Percentiles rank a stretch among this genome's conserved stretches.
These are phyloP conservation scores for Limonium bicolor DNA, from an alignment of 148 eudicot genomes.

Conservation along the genomic window DNA sequence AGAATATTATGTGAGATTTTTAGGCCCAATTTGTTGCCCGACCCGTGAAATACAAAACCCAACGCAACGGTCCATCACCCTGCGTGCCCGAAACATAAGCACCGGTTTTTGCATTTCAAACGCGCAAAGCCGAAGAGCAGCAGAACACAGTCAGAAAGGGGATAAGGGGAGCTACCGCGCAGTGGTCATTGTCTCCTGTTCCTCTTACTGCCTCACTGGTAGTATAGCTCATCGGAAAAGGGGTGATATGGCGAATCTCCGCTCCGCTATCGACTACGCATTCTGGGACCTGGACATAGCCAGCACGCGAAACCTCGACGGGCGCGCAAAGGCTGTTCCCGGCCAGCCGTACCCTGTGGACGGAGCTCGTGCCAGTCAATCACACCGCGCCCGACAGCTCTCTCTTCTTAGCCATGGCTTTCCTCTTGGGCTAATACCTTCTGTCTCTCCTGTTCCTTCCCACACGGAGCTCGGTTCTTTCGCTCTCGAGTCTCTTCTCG, in stretches of 20 bases:
- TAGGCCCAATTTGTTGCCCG: no score
- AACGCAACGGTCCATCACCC: no score
- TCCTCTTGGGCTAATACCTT: conserved; percentile 72
- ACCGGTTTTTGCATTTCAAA: no score
- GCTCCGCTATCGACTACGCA: conserved; percentile 66
- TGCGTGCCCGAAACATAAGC: no score
- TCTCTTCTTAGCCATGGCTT: conserved; percentile 48
- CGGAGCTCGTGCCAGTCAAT: conserved; percentile 37
- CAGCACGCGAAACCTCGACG: conserved; percentile 43
- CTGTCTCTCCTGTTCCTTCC: conserved; percentile 19
- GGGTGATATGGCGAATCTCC: conserved; percentile 52
- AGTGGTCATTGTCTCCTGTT: no score
- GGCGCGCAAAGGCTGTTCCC: conserved; percentile 38
- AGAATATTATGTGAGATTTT: no score
- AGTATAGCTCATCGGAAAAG: no score
- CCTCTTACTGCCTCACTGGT: no score
- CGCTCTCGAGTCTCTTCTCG: conserved; percentile 52
- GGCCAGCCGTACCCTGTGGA: conserved; percentile 56
- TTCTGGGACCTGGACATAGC: conserved; percentile 61
- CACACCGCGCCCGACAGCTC: conserved; percentile 41
- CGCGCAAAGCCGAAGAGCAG: no score
- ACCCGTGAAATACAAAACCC: no score
- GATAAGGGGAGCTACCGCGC: no score
- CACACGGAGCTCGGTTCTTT: conserved; percentile 39
- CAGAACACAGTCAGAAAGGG: no score